Evolutionary conservation across 2,329 filamentous ascomycete species (phyloP), one percentile per base, ranked within the genome.

Genomic region (Fusarium sp.): DNA sequence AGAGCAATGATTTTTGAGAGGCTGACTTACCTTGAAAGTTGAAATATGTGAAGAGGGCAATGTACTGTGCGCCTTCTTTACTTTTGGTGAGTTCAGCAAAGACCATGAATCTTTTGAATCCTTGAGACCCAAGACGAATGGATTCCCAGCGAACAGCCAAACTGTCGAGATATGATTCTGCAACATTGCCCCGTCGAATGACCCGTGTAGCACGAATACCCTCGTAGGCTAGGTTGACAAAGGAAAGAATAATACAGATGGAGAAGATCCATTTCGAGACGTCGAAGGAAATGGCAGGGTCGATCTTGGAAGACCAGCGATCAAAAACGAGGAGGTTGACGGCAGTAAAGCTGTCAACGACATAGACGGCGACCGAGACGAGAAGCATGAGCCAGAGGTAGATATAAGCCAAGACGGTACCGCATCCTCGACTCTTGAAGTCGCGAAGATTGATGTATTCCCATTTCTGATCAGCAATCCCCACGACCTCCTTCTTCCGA

Each of bases 231-330:
- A 97, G 86, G 71, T 98, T 92, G 70, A 94, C 83, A 79, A 95
- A 94, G 12, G 94, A 98, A 37, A 96, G 85, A 69, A 98, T 91
- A 77, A 99, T 98, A 79, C 94, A 97, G 59, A 89, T 88, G 29
- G 93, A 92, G 79, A 98, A 99, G 78, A 99, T 94, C 94, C 94
- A 98, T 82, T 96, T 97, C 14, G 94, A 92, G 57, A 95, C 87
- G 51, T 88, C 83, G 76, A 97, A 89, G 6, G 90, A 87, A 70
- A 98, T 91, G 42, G 88, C 87, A 3, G 94, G 94, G 73, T 93
- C 83, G 73, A 98, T 92, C 72, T 93, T 87, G 56, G 92, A 93
- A 2, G 93, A 93, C 94, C 94, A 98, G 65, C 89, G 89, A 82
- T 97, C 89, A 82, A 97, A 98, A 59, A 88, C 92, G 53, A 99